These are phyloP conservation scores for Tetraselmis striata DNA, from an alignment of 139 green algal species.

Conservation along the genomic window DNA sequence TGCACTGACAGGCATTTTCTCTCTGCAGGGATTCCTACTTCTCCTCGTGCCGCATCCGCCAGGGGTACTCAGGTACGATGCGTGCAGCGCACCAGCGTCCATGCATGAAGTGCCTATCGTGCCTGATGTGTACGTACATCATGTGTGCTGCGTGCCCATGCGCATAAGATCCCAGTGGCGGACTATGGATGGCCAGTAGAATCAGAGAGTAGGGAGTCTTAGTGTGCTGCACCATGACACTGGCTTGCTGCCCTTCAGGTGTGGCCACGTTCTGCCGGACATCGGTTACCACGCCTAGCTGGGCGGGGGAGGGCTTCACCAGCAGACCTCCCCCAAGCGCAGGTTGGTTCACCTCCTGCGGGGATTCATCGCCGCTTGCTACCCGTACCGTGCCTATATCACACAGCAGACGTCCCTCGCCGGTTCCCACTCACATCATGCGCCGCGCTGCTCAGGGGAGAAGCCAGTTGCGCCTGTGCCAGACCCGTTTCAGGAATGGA, in stretches of 20 bases:
- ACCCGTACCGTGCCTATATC: no score
- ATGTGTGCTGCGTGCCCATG: no score
- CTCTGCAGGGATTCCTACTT: slow-evolving; percentile 56
- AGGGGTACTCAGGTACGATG: slow-evolving; percentile 38
- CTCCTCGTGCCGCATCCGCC: slow-evolving; percentile 20
- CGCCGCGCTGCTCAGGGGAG: no score
- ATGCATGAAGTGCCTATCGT: no score
- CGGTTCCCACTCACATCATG: not conserved
- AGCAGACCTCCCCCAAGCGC: not conserved
- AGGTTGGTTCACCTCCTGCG: not conserved
- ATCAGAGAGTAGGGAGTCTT: no score
- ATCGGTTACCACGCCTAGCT: not conserved
- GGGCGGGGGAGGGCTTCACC: not conserved
- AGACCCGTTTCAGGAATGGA: not conserved
- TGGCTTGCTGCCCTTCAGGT: not conserved
- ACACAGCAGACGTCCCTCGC: slow-evolving; percentile 4
- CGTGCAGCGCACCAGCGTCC: no score
- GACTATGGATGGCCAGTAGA: no score
- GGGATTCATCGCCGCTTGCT: slow-evolving; percentile 3
- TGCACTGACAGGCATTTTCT: not conserved
- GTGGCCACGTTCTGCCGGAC: slow-evolving; percentile 49
- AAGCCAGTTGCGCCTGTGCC: not conserved
- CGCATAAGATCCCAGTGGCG: no score
- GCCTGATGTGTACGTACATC: not conserved
- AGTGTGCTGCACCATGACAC: no score